phyloP scores from a whole-genome alignment of 495 filamentous ascomycete species.

The Tuber calosporum region DNA sequence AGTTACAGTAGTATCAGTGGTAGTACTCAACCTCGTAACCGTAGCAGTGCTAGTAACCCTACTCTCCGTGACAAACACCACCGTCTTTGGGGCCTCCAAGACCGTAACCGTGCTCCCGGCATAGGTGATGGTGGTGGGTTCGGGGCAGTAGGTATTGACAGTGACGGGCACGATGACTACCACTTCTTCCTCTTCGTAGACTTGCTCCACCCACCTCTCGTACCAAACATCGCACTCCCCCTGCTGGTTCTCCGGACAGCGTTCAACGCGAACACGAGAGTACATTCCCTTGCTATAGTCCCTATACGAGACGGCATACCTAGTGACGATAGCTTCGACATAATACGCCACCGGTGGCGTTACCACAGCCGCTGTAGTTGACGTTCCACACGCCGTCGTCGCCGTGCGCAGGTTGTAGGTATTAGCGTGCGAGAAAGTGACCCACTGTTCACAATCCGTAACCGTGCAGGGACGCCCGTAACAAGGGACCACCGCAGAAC shows the following conservation, averaged over 20 bases:
- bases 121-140: constrained; percentile 18
- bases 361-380: background rate
- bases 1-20: constrained; percentile 13
- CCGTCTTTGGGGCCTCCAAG: constrained; percentile 46
- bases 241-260: background rate
- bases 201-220: constrained; percentile 22
- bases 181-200: constrained; percentile 6
- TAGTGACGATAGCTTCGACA: constrained; percentile 17
- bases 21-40: background rate
- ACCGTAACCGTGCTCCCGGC: constrained; percentile 47
- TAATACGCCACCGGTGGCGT: constrained; percentile 1
- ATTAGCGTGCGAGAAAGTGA: constrained; percentile 24
- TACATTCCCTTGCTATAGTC: constrained; percentile 8
- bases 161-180: constrained; percentile 15
- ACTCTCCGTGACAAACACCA: constrained; percentile 46
- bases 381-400: constrained; percentile 1
- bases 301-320: constrained; percentile 14
- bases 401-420: constrained; percentile 17
- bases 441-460: constrained; percentile 15
- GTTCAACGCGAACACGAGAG: constrained; percentile 17
- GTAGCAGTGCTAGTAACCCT: constrained; percentile 20
- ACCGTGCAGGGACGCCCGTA: constrained; percentile 18
- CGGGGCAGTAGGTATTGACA: constrained; percentile 23
- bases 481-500: constrained; percentile 19
- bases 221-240: constrained; percentile 15